These are phyloP conservation scores for Boechera divaricarpa DNA, from an alignment of 345 rosid species.

Conservation along the genomic window DNA sequence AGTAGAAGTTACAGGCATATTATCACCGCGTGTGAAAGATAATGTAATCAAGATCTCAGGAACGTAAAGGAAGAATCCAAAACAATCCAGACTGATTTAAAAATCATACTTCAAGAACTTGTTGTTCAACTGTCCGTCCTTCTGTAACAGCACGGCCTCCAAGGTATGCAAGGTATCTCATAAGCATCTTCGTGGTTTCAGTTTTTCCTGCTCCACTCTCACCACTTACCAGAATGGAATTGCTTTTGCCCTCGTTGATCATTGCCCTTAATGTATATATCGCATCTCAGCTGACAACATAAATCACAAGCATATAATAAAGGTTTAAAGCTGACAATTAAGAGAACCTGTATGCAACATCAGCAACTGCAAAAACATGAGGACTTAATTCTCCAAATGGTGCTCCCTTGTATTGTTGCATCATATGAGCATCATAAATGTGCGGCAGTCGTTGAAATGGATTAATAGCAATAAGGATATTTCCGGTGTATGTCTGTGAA, in stretches of 20 bases:
- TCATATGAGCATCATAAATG: conserved; percentile 82
- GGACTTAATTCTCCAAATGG: conserved; percentile 94
- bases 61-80: neutral
- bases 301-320: neutral
- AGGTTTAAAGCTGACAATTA: neutral
- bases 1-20: conserved; percentile 18
- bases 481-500: conserved; percentile 82
- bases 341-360: conserved; percentile 79
- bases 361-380: conserved; percentile 92
- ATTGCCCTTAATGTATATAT: conserved; percentile 61
- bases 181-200: conserved; percentile 93
- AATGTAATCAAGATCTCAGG: neutral
- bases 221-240: conserved; percentile 90
- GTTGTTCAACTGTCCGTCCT: conserved; percentile 91
- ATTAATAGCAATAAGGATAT: conserved; percentile 84
- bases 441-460: conserved; percentile 95
- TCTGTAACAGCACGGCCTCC: conserved; percentile 86
- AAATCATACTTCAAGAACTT: conserved; percentile 82
- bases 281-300: conserved; percentile 6
- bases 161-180: conserved; percentile 83
- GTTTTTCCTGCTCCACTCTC: conserved; percentile 95
- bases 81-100: neutral
- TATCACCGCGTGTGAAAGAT: neutral
- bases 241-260: conserved; percentile 77
- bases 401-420: conserved; percentile 92